A percentile compares a stretch with the other conserved stretches of the same genome.
Evolutionary conservation across 495 filamentous ascomycete genomes (phyloP).

Genomic region (Lentithecium fluviatile): DNA sequence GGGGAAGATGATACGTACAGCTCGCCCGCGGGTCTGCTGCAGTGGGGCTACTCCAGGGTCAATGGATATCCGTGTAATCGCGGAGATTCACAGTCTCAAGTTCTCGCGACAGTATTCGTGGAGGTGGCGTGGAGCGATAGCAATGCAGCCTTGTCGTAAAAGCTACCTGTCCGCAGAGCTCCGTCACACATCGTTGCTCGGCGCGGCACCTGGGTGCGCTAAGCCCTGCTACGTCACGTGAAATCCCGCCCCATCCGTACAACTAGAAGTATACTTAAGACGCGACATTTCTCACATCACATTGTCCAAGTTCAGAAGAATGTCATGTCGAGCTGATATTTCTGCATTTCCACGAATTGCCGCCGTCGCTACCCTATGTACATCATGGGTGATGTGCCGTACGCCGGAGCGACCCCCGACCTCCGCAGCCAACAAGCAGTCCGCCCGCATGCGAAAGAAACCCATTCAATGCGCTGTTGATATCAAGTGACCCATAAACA

Average conservation of each 20-base stretch:
- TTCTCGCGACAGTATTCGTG: background rate
- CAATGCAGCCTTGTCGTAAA: background rate
- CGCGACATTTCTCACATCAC: too few species aligned
- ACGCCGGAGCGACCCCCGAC: constrained; percentile 17
- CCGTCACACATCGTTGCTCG: background rate
- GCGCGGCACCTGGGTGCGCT: background rate
- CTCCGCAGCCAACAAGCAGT: background rate
- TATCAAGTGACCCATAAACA: constrained; percentile 26
- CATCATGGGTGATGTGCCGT: constrained; percentile 25
- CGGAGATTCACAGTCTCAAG: background rate
- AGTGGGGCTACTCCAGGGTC: background rate
- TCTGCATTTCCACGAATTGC: background rate
- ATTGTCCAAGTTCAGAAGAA: too few species aligned
- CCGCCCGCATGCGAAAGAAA: constrained; percentile 27
- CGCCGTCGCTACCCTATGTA: constrained; percentile 14
- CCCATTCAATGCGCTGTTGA: constrained; percentile 32
- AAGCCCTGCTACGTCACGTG: constrained; percentile 1
- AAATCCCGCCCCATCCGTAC: background rate
- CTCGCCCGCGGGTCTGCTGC: constrained; percentile 12
- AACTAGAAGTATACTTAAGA: background rate
- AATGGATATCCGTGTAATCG: background rate
- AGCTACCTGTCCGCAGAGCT: background rate
- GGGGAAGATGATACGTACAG: constrained; percentile 7
- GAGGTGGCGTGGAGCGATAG: background rate
- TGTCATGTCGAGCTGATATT: too few species aligned